phyloP scores from a whole-genome alignment of 768 basidiomycete species.

The Crepidotus variabilis region DNA sequence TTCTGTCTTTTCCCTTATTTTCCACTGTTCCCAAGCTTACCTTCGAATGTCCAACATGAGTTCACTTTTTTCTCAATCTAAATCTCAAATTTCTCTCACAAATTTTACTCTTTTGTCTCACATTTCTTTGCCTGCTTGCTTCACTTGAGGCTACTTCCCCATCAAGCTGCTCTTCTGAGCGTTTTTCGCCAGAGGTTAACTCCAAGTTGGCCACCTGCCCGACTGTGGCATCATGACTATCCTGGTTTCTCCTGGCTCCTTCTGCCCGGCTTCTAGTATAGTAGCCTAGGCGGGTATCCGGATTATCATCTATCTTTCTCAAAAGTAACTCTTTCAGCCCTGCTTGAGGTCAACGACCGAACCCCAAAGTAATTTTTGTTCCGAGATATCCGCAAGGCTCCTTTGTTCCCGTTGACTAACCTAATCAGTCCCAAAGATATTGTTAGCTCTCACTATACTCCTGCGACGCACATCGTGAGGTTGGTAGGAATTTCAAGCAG shows the following conservation, averaged over 20 bases:
- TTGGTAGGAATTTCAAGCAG: too few species aligned
- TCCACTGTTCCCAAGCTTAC: neutral
- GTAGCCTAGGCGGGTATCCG: too few species aligned
- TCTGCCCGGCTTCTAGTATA: neutral
- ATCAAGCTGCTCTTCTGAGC: conserved; percentile 22
- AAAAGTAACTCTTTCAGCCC: too few species aligned
- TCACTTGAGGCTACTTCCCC: conserved; percentile 9
- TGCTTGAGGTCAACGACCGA: too few species aligned
- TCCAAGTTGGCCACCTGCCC: conserved; percentile 10
- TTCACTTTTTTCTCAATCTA: neutral
- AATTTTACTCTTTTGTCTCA: neutral
- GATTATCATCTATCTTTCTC: too few species aligned
- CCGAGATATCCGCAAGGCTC: too few species aligned
- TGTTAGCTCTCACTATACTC: too few species aligned
- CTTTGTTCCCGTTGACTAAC: too few species aligned
- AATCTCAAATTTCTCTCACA: neutral
- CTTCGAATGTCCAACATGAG: neutral
- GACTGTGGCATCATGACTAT: conserved; percentile 23
- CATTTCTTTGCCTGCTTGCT: neutral
- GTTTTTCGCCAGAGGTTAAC: conserved; percentile 35
- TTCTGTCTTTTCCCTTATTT: neutral
- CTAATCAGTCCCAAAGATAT: too few species aligned
- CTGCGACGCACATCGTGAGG: too few species aligned
- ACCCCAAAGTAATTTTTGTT: too few species aligned
- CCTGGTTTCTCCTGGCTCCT: conserved; percentile 2